phyloP scores from a whole-genome alignment of 345 rosid genomes.

The Dovyalis caffra region DNA sequence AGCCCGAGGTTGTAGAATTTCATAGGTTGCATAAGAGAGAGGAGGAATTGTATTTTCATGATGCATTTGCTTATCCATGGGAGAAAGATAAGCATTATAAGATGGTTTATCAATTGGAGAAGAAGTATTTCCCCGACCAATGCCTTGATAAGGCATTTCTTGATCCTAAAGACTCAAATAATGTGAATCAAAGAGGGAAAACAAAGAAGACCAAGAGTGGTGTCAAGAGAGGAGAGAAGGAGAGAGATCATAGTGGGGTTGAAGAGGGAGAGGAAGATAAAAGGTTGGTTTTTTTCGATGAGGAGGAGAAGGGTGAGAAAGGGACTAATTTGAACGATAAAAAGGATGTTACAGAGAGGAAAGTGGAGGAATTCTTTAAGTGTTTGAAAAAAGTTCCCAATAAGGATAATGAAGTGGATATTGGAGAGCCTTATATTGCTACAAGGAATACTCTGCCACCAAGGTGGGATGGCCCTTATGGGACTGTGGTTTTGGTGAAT shows the following conservation, averaged over 20 bases:
- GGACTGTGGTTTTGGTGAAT: conserved; percentile 80
- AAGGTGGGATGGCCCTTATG: conserved; percentile 79
- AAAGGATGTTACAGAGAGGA: conserved; percentile 64
- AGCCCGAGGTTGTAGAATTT: conserved; percentile 80
- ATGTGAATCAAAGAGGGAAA: conserved; percentile 23
- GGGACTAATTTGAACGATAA: conserved; percentile 14
- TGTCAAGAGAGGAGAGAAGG: conserved; percentile 20
- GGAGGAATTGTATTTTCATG: conserved; percentile 82
- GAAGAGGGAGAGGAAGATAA: conserved; percentile 35
- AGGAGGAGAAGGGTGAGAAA: conserved; percentile 41
- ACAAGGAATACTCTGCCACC: conserved; percentile 78
- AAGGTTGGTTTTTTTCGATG: conserved; percentile 59
- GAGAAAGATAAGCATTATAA: conserved; percentile 94
- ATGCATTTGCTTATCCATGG: conserved; percentile 90
- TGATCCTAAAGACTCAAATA: conserved; percentile 48
- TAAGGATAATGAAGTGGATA: conserved; percentile 47
- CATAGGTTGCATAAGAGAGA: conserved; percentile 82
- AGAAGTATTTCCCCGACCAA: conserved; percentile 91
- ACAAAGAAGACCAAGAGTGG: conserved; percentile 32
- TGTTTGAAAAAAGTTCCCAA: conserved; percentile 68
- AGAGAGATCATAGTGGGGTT: conserved; percentile 12
- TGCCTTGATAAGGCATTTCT: conserved; percentile 86
- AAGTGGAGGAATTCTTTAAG: conserved; percentile 84
- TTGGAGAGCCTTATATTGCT: conserved; percentile 69
- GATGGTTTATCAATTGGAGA: conserved; percentile 95